Evolutionary conservation across 1,284 basidiomycete species (phyloP).

Genomic region (Rhodotorula sp.): DNA sequence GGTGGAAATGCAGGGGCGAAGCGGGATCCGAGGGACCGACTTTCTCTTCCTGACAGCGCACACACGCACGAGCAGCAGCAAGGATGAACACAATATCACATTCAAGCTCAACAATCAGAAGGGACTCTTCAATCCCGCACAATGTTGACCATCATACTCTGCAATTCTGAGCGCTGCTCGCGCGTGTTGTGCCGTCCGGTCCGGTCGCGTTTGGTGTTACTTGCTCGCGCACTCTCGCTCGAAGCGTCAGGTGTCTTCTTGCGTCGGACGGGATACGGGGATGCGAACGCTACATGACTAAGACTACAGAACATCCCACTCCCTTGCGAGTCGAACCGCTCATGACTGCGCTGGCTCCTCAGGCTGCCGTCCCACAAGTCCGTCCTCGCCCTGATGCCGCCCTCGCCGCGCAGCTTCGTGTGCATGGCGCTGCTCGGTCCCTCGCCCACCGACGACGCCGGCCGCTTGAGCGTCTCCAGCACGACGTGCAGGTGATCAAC

Average conservation of each 20-base stretch:
- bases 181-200: neutral
- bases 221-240: neutral
- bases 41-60: neutral
- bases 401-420: neutral
- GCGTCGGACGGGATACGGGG: neutral
- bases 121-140: conserved; percentile 1
- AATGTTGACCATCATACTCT: conserved; percentile 4
- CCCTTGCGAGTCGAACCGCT: neutral
- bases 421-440: neutral
- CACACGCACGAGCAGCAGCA: neutral
- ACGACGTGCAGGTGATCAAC: neutral
- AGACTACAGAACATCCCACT: too few relatives aligned
- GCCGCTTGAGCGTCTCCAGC: neutral
- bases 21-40: neutral
- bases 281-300: too few relatives aligned
- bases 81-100: neutral
- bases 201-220: neutral
- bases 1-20: neutral
- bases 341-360: neutral
- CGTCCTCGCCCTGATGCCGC: neutral
- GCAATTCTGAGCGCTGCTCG: conserved; percentile 10
- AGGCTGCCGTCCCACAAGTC: neutral
- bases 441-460: neutral
- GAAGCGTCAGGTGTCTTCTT: neutral
- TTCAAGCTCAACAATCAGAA: conserved; percentile 10